A percentile compares a stretch with the other conserved stretches of the same genome.
These are phyloP conservation scores for Sordariomycetes sp. DNA, from an alignment of 2,329 filamentous ascomycete species.

Conservation along the genomic window DNA sequence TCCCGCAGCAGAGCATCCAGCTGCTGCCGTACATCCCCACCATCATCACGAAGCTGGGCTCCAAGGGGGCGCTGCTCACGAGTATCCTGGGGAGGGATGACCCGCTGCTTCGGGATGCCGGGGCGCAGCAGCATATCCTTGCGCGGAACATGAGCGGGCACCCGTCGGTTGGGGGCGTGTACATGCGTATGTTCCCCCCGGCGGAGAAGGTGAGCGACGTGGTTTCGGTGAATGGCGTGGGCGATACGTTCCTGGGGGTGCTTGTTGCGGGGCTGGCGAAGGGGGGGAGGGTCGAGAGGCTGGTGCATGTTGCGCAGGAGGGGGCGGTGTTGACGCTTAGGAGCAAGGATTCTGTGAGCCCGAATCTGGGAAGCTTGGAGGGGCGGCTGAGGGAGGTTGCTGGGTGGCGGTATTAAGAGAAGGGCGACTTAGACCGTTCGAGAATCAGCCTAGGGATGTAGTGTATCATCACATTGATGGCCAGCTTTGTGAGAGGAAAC, in stretches of 20 bases:
- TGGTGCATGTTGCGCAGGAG: constrained; percentile 69
- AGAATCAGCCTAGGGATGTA: too few species aligned
- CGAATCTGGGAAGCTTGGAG: constrained; percentile 33
- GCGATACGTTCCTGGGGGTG: constrained; percentile 84
- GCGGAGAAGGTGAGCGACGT: constrained; percentile 56
- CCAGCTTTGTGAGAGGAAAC: too few species aligned
- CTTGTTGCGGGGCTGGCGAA: constrained; percentile 65
- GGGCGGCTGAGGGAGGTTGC: constrained; percentile 18
- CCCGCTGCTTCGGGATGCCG: constrained; percentile 46
- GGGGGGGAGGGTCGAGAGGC: constrained; percentile 38
- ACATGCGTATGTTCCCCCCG: constrained; percentile 62
- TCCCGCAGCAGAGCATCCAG: constrained; percentile 73
- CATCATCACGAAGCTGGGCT: constrained; percentile 73
- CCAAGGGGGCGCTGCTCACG: constrained; percentile 61
- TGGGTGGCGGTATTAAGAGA: background rate
- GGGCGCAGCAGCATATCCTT: constrained; percentile 58
- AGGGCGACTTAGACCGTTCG: background rate
- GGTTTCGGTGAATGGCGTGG: constrained; percentile 85
- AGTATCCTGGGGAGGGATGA: constrained; percentile 57
- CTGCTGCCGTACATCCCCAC: constrained; percentile 80
- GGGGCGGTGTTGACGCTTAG: constrained; percentile 69
- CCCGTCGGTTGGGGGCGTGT: constrained; percentile 56
- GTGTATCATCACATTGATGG: too few species aligned
- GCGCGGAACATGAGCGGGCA: constrained; percentile 42
- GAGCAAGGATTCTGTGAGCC: constrained; percentile 60